Evolutionary conservation across 2,329 filamentous ascomycete species (phyloP).

Genomic region (Aspergillus pseudonomiae): DNA sequence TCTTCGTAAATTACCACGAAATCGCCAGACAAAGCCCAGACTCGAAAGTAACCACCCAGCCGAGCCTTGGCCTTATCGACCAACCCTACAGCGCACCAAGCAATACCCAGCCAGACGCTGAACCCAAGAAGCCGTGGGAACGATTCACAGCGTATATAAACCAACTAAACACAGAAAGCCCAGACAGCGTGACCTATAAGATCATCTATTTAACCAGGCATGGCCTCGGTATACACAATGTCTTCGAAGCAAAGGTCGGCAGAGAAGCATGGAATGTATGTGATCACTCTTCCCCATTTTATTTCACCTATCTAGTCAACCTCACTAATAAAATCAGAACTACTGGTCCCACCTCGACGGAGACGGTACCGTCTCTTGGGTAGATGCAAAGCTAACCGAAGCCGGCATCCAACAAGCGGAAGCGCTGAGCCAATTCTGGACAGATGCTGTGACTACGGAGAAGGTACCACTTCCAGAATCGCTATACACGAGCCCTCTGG

Average conservation of each 20-base stretch:
- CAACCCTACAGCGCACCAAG: neutral
- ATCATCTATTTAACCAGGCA: neutral
- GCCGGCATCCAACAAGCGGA: neutral
- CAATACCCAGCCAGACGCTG: neutral
- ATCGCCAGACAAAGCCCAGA: neutral
- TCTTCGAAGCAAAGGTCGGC: neutral
- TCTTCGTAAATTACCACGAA: neutral
- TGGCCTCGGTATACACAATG: neutral
- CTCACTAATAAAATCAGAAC: neutral
- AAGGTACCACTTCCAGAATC: neutral
- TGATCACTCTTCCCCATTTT: neutral
- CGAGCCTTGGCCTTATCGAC: neutral
- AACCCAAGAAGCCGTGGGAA: neutral
- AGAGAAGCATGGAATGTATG: neutral
- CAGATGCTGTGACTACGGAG: neutral
- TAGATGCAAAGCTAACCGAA: neutral
- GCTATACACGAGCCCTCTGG: neutral
- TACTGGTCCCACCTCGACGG: slow-evolving; percentile 1
- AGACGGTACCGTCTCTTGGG: neutral
- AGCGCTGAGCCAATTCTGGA: neutral
- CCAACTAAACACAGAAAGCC: neutral
- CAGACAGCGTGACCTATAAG: neutral
- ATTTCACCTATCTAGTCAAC: neutral
- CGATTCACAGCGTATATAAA: neutral
- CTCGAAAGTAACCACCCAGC: neutral